A percentile compares a stretch with the other conserved stretches of the same genome.
Conservation (phyloP, 192 early-diverging fungal species). For the Coemansia sp. region DNA sequence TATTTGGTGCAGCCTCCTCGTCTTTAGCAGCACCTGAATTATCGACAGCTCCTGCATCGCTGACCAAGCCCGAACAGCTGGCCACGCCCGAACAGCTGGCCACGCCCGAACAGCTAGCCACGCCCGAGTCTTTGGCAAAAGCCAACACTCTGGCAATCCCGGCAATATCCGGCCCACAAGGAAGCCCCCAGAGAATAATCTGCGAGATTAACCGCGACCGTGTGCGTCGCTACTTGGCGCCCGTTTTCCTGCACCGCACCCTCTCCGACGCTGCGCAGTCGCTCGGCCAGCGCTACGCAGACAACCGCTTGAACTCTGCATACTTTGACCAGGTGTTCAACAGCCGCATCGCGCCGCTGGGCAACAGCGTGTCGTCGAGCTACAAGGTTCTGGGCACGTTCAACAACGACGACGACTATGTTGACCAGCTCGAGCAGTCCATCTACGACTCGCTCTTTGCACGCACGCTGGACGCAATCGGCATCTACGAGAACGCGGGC, state of each 20-base stretch:
- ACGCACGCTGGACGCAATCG: slow-evolving; percentile 37
- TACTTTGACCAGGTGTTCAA: slow-evolving; percentile 17
- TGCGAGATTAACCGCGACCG: slow-evolving; percentile 43
- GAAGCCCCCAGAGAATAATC: slow-evolving; percentile 14
- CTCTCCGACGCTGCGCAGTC: slow-evolving; percentile 20
- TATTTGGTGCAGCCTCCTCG: not conserved
- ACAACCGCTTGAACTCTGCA: not conserved
- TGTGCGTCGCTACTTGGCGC: slow-evolving; percentile 12
- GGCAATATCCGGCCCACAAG: too few relatives aligned
- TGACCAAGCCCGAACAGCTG: too few relatives aligned
- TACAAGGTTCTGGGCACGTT: slow-evolving; percentile 35
- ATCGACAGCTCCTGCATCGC: not conserved
- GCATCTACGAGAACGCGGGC: slow-evolving; percentile 19
- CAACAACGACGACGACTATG: slow-evolving; percentile 14
- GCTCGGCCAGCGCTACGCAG: slow-evolving; percentile 16
- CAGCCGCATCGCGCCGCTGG: slow-evolving; percentile 19
- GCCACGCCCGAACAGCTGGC: too few relatives aligned
- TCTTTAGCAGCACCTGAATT: not conserved
- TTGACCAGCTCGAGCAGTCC: not conserved
- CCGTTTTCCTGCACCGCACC: slow-evolving; percentile 40
- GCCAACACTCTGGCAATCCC: slow-evolving; percentile 13
- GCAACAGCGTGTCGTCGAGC: slow-evolving; percentile 19
- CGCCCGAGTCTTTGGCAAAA: too few relatives aligned
- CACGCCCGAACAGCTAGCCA: too few relatives aligned
- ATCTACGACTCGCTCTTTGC: slow-evolving; percentile 35